Evolutionary conservation across 352 stramenopile genomes (phyloP), one percentile per base, ranked within the genome.

Genomic region (Phytopythium kandeliae): DNA sequence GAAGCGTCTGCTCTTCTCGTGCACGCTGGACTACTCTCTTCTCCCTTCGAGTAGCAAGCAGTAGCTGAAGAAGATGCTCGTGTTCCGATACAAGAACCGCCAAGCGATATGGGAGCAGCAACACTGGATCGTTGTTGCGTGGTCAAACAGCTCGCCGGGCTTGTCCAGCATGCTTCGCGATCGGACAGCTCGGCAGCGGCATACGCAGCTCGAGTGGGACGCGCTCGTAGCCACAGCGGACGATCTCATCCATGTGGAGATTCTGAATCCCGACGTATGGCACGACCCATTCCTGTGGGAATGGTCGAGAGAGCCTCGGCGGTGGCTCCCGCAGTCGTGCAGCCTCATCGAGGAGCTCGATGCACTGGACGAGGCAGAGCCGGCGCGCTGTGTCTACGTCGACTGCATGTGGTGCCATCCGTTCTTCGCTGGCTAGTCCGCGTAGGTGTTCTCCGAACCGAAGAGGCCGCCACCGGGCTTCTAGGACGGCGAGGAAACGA

Each of bases 331-430:
- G 30, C 17, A 13, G 13, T 46, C 30, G 2, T 41, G 30, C 45
- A 51, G 25, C 26, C 5, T 38, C 10, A 19, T 31, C 25, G 28
- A 40, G 19, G 30, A 36, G n/a, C 19, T 51, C 11, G 11, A 36
- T 11, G 45, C 45, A 13, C 22, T 41, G n/a, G 45, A 51, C 45
- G 22, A 26, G 11, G 4, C 10, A 19, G 45, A 51, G 28, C 45
- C 45, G 21, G 33, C 16, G 45, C 45, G 45, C n/a, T 51, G 45
- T 30, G 40, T 51, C 33, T 51, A 30, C 45, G 45, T 51, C 17
- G 3, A 51, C 17, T 16, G 9, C n/a, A 10, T 50, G 26, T 0
- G 44, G 3, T 13, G 11, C 12, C 44, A 50, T 28, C 44, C 44
- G 44, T 50, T 50, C 44, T 50, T 30, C 21, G 13, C 21, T 2